Base-by-base conservation (phyloP, 2,329 filamentous ascomycete genomes). In the Rutstroemia sp. region DNA sequence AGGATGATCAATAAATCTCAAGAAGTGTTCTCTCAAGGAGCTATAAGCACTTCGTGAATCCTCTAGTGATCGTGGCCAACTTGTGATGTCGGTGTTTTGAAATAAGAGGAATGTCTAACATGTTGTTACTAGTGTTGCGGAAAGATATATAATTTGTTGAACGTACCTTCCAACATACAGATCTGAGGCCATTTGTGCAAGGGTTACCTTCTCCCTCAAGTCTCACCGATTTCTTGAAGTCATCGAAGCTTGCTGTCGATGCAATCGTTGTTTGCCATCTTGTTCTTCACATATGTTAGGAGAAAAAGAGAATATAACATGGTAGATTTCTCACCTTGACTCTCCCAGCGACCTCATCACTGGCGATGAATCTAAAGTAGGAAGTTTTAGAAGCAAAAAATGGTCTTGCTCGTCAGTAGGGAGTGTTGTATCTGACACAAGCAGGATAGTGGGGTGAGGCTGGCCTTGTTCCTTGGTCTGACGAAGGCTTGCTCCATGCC, bases 91-190 rank as follows among this genome's bases (percentile, higher is more conserved):
- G 9, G 85, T 74, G 52, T 80, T 79, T 61, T 86, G 83, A 68
- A 91, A 92, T 30, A 96, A 77, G 47, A 96, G 76, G 70, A 96
- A 95, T 39, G 82, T 82, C 89, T 92, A 51, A 18, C 16, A 30
- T 19, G 9, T 30, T 12, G 38, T 46, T 49, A 55, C 58, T 59
- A 52, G 58, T 37, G 21, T 25, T 18, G 44, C 14, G 45, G 37
- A 42, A 12, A 4, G 21, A 30, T 21, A 19, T 44, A 27, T 37
- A 48, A 50, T 37, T 6, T 25, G 25, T 49, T 19, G 41, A 4
- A 60, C 59, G 65, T 68, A 87, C 88, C 82, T 96, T 96, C 92
- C 92, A 97, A 72, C 88, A 95, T 39, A 95, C 80, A 3, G 92
- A 96, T 56, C 92, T 84, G 62, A 91, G 82, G 14, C 90, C 90